These are phyloP conservation scores for Fusarium equiseti DNA, from an alignment of 2,329 filamentous ascomycete genomes.

Conservation along the genomic window DNA sequence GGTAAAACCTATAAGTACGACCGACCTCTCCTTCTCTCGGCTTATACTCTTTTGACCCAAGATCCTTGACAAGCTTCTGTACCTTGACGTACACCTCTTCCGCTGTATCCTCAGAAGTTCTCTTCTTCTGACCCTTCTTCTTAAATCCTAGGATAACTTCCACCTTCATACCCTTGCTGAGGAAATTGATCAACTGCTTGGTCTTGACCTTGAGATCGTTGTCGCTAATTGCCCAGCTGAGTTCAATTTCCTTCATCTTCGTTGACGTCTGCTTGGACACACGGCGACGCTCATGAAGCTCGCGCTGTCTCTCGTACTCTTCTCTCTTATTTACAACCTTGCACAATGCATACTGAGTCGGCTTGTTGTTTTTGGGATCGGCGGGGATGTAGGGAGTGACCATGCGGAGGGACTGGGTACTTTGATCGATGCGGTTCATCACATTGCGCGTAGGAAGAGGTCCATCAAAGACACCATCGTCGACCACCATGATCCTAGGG, in stretches of 20 bases:
- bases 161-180: constrained; percentile 80
- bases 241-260: constrained; percentile 80
- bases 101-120: constrained; percentile 71
- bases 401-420: constrained; percentile 57
- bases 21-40: constrained; percentile 59
- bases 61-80: constrained; percentile 50
- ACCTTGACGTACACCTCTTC: constrained; percentile 64
- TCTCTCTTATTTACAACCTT: constrained; percentile 73
- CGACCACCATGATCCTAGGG: constrained; percentile 57
- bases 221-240: constrained; percentile 86
- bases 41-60: constrained; percentile 60
- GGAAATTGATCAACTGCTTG: constrained; percentile 74
- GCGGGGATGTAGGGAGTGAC: constrained; percentile 54
- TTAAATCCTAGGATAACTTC: constrained; percentile 74
- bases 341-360: constrained; percentile 70
- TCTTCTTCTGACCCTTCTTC: constrained; percentile 71
- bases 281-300: constrained; percentile 58
- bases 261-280: constrained; percentile 57
- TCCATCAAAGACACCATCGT: constrained; percentile 54
- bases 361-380: constrained; percentile 42
- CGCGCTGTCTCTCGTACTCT: constrained; percentile 58
- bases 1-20: constrained; percentile 57
- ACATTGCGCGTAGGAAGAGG: constrained; percentile 56
- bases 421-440: constrained; percentile 54
- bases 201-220: constrained; percentile 82